Conservation (phyloP, 2,329 filamentous ascomycete genomes). For the Proliferodiscus dingleyae region DNA sequence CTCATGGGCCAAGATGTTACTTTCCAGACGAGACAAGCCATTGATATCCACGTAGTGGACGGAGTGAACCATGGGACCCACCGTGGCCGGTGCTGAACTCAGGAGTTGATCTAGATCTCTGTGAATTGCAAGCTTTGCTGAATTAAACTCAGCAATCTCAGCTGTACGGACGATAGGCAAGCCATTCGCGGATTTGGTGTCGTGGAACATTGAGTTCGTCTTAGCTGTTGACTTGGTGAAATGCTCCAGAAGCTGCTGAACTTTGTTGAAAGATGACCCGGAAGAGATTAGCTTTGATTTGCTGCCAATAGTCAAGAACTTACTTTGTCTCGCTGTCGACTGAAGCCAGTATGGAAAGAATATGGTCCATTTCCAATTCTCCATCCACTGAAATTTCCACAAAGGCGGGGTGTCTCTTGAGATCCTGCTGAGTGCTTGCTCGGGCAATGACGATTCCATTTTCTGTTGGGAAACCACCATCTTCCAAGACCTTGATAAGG, state of each 20-base stretch:
- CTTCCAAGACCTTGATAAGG: slow-evolving; percentile 13
- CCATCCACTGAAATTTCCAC: slow-evolving; percentile 15
- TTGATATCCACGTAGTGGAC: slow-evolving; percentile 25
- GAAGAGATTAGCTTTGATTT: slow-evolving; percentile 1
- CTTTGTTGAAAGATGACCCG: slow-evolving; percentile 18
- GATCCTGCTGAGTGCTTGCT: slow-evolving; percentile 7
- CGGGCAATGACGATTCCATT: slow-evolving; percentile 19
- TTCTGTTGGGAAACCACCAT: slow-evolving; percentile 10
- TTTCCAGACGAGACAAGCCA: slow-evolving; percentile 25
- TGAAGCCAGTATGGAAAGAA: slow-evolving; percentile 15
- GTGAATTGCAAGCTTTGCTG: slow-evolving; percentile 19
- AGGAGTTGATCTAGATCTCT: slow-evolving; percentile 21
- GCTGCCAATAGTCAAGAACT: neutral
- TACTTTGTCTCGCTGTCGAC: slow-evolving; percentile 16
- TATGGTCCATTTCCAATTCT: slow-evolving; percentile 21
- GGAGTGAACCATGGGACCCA: slow-evolving; percentile 17
- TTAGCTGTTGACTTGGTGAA: slow-evolving; percentile 15
- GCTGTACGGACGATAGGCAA: slow-evolving; percentile 19
- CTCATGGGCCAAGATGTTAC: slow-evolving; percentile 24
- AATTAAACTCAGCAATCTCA: slow-evolving; percentile 19
- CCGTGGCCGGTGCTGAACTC: slow-evolving; percentile 3
- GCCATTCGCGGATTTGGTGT: slow-evolving; percentile 14
- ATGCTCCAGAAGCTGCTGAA: slow-evolving; percentile 14
- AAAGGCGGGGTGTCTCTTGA: slow-evolving; percentile 1
- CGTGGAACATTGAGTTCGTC: slow-evolving; percentile 20